phyloP scores from a whole-genome alignment of 352 stramenopile species.

The Phytophthora pluvialis region DNA sequence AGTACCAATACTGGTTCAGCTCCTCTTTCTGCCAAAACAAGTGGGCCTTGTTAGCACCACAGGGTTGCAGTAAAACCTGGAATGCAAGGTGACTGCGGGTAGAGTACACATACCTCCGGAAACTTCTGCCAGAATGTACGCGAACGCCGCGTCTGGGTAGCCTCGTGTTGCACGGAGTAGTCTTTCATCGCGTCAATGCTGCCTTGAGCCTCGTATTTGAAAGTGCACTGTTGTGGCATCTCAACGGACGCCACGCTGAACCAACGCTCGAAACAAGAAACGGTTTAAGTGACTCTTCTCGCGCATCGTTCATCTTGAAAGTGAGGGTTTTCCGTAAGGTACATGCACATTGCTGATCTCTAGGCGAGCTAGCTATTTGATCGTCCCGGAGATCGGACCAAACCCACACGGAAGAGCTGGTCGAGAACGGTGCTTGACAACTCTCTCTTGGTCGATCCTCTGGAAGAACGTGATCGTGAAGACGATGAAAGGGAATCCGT shows the following conservation, averaged over 20 bases:
- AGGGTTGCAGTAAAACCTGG: too few relatives aligned
- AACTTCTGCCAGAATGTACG: slow-evolving; percentile 75
- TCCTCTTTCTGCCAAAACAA: slow-evolving; percentile 80
- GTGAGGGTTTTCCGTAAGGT: too few relatives aligned
- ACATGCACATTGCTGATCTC: too few relatives aligned
- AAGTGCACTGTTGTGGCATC: slow-evolving; percentile 8
- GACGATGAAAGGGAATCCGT: slow-evolving; percentile 1
- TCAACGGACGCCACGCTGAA: slow-evolving; percentile 22
- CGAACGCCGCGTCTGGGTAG: slow-evolving; percentile 3
- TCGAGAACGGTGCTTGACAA: slow-evolving; percentile 28
- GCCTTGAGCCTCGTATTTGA: neutral
- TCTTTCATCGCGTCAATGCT: slow-evolving; percentile 13
- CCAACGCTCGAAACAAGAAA: slow-evolving; percentile 15
- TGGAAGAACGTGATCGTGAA: slow-evolving; percentile 3
- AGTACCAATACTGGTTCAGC: slow-evolving; percentile 98
- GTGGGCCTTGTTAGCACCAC: neutral
- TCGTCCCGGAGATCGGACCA: slow-evolving; percentile 29
- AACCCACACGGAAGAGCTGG: slow-evolving; percentile 27
- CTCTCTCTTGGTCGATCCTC: slow-evolving; percentile 27
- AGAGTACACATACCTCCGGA: slow-evolving; percentile 53
- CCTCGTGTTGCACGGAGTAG: slow-evolving; percentile 5
- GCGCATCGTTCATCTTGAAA: slow-evolving; percentile 17
- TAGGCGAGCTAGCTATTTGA: slow-evolving; percentile 22
- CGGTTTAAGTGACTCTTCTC: neutral
- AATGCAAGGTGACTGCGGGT: too few relatives aligned